These are phyloP conservation scores for Phytophthora aleatoria DNA, from an alignment of 352 stramenopile genomes.

Conservation along the genomic window DNA sequence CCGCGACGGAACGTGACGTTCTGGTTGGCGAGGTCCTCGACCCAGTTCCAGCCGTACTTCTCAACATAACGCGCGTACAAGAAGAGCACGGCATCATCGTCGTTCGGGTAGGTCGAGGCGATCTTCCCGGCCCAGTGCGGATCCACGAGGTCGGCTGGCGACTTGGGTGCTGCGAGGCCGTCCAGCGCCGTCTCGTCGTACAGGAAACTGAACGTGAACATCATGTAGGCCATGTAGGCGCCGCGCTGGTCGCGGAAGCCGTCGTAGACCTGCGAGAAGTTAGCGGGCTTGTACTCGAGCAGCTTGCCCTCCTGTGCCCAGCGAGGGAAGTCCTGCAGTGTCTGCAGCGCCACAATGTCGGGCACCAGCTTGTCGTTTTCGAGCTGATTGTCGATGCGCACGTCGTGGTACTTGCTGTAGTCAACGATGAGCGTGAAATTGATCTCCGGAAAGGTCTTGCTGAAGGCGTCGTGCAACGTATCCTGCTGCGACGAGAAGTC, in stretches of 20 bases:
- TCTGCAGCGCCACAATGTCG: constrained; percentile 52
- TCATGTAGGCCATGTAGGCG: constrained; percentile 44
- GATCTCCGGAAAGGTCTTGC: constrained; percentile 47
- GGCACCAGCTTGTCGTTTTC: constrained; percentile 49
- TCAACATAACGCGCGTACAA: constrained; percentile 49
- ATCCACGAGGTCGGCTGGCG: constrained; percentile 37
- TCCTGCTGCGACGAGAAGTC: constrained; percentile 40
- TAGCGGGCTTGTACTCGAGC: constrained; percentile 56
- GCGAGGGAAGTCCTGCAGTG: constrained; percentile 58
- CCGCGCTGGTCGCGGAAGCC: constrained; percentile 39
- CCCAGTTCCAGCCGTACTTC: constrained; percentile 63
- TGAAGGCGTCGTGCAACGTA: constrained; percentile 29
- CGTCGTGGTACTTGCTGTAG: constrained; percentile 55
- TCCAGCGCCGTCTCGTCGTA: constrained; percentile 38
- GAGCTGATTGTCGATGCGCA: constrained; percentile 67
- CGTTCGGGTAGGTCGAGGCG: constrained; percentile 51
- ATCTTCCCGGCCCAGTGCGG: constrained; percentile 45
- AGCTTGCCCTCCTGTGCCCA: constrained; percentile 50
- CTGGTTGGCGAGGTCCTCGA: constrained; percentile 44
- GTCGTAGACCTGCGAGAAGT: constrained; percentile 60
- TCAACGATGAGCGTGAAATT: constrained; percentile 67
- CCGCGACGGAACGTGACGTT: constrained; percentile 42
- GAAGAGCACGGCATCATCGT: constrained; percentile 60
- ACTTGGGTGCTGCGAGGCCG: constrained; percentile 20
- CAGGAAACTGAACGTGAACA: constrained; percentile 51